phyloP scores from a whole-genome alignment of 192 early-diverging fungal species.

The Jimgerdemannia flammicorona region DNA sequence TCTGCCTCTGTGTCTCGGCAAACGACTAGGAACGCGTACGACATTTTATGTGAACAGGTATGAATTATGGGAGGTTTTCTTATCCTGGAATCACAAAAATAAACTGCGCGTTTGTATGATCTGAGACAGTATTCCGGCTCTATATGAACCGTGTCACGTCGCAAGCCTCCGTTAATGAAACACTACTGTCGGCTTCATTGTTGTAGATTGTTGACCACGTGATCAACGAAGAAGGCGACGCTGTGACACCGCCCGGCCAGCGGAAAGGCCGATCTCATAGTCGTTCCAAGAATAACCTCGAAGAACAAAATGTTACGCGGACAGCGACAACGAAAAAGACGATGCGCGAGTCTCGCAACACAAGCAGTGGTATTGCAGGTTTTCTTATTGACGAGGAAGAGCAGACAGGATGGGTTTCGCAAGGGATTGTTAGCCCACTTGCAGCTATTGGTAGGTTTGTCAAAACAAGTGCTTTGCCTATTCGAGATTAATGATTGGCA shows the following conservation, averaged over 20 bases:
- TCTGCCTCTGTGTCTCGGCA: neutral
- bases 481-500: too few relatives aligned
- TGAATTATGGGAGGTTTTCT: neutral
- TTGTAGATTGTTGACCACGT: neutral
- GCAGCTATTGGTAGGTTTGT: neutral
- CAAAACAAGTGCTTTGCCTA: neutral
- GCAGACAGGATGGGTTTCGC: neutral
- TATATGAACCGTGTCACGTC: too few relatives aligned
- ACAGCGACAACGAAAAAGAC: neutral
- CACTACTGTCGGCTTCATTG: too few relatives aligned
- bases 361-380: neutral
- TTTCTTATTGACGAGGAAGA: neutral
- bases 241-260: neutral
- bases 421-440: neutral
- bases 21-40: neutral
- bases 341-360: neutral
- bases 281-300: neutral
- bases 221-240: neutral
- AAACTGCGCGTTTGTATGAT: too few relatives aligned
- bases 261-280: neutral
- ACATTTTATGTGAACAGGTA: neutral
- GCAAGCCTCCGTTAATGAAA: too few relatives aligned
- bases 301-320: neutral
- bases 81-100: too few relatives aligned
- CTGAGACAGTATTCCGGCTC: too few relatives aligned